These are phyloP conservation scores for Dendrocalamus sinicus DNA, from an alignment of 176 grass and related monocot species.

Conservation along the genomic window DNA sequence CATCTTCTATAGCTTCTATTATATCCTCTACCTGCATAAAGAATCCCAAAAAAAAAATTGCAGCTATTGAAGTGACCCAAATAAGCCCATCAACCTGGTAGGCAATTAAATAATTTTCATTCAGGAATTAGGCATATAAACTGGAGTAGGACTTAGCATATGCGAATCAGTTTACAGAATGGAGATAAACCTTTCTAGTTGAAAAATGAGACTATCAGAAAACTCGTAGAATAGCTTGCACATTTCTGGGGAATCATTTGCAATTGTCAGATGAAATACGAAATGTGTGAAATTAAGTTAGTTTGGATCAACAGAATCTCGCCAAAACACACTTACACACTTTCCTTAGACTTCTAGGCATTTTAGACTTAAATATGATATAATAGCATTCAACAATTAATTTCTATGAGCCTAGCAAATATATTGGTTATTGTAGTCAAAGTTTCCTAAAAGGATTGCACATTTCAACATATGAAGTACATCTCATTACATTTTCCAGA, in stretches of 20 bases:
- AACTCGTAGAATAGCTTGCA: background rate
- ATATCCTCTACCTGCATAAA: constrained; percentile 84
- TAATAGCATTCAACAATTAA: background rate
- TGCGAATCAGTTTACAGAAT: no score
- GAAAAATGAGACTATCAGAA: background rate
- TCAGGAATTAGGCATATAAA: background rate
- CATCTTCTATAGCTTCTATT: constrained; percentile 92
- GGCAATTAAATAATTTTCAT: background rate
- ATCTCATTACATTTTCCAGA: background rate
- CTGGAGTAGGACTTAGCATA: background rate
- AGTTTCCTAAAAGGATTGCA: background rate
- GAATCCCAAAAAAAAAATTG: constrained; percentile 30
- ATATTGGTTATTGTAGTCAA: background rate
- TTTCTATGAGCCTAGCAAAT: background rate
- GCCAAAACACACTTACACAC: background rate
- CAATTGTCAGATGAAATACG: background rate
- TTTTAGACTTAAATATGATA: constrained; percentile 14
- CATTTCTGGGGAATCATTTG: background rate
- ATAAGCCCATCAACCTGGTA: background rate
- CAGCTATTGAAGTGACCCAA: constrained; percentile 4
- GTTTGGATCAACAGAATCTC: constrained; percentile 9
- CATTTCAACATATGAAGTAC: background rate
- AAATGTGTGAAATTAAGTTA: background rate
- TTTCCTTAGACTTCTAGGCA: background rate
- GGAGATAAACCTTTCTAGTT: background rate